Conservation (phyloP, 306 rosid species). For the Gillenia trifoliata region DNA sequence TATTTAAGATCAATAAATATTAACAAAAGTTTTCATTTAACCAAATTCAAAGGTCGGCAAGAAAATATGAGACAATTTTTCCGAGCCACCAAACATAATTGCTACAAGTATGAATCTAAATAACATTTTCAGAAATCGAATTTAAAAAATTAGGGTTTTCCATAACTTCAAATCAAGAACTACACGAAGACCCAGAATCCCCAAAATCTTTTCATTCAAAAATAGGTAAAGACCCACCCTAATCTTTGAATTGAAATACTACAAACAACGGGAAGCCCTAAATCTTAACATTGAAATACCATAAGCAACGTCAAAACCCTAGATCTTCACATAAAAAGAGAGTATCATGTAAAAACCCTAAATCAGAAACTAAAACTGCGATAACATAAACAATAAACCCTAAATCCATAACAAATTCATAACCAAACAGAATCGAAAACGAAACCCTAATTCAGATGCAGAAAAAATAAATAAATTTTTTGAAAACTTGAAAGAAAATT, state of each 20-base stretch:
- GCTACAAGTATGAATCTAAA: neutral
- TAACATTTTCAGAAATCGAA: neutral
- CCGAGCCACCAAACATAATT: no score
- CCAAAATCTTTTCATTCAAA: neutral
- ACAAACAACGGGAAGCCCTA: neutral
- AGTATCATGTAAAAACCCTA: neutral
- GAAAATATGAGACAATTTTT: neutral
- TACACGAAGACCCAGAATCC: neutral
- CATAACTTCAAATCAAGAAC: neutral
- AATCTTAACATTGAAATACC: neutral
- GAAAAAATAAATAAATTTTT: neutral
- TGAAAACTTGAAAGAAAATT: neutral
- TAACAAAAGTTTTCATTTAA: neutral
- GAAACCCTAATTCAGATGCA: conserved; percentile 8
- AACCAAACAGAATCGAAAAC: no score
- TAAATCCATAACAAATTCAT: neutral
- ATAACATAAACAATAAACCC: no score
- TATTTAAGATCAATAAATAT: no score
- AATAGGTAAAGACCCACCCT: neutral
- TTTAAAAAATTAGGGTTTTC: neutral
- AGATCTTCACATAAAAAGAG: neutral
- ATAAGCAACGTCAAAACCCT: neutral
- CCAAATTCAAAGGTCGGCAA: neutral
- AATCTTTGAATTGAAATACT: neutral
- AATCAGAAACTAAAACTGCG: neutral